Base-by-base conservation (phyloP, 2,329 filamentous ascomycete genomes). In the Tolypocladium tundrense region DNA sequence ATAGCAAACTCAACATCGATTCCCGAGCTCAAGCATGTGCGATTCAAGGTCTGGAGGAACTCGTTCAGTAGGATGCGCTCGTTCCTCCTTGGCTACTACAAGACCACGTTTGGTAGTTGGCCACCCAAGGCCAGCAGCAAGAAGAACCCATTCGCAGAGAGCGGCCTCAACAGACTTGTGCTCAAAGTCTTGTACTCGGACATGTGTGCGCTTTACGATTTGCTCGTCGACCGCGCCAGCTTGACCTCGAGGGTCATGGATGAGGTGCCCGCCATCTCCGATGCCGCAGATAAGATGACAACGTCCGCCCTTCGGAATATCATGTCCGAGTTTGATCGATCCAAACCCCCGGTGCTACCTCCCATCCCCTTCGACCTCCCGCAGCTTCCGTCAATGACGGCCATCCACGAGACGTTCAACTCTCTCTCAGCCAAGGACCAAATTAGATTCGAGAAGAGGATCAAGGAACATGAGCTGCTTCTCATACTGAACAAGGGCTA, bases 291-390 rank as follows among this genome's bases (percentile, higher is more conserved):
- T 27, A 84, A 88, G 60, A 81, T 87, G 31, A 79, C 83, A 13
- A 78, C 84, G 33, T 81, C 86, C 43, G 90, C 89, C 2, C 77
- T 97, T 52, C 85, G 93, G 57, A 87, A 86, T 61, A 82, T 97
- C 14, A 79, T 97, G 62, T 86, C 83, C 63, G 93, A 97, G 72
- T 97, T 91, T 67, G 94, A 99, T 69, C 85, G 88, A 60, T 93
- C 89, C 10, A 90, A 87, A 16, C 91, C 93, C 1, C 94, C 94
- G 0, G 91, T 97, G 0, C 83, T 93, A 59, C 94, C 94, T 0
- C 91, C 93, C 0, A 85, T 97, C 57, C 93, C 94, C 0, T 97
- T 93, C 67, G 93, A 97, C 68, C 78, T 90, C 5, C 93, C 94
- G 3, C 82, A 86, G 62, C 73, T 95, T 31, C 93, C 93, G 0